Percentiles rank a stretch among this genome's conserved stretches.
Evolutionary conservation across 352 stramenopile genomes (phyloP).

Genomic region (Elongisporangium anandrum): DNA sequence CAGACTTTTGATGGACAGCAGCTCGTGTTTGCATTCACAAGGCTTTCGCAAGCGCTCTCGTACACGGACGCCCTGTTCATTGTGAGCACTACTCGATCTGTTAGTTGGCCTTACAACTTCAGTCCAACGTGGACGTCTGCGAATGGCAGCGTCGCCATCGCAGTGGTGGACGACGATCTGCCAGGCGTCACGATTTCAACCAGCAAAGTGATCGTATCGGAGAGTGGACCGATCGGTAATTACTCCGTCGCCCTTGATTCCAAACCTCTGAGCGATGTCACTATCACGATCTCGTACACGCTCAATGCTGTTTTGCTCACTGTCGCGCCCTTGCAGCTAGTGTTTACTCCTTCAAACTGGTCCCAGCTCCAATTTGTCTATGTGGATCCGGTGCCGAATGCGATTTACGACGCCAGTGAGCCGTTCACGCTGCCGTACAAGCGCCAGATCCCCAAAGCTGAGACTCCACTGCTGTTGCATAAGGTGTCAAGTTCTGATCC

Average conservation of each 20-base stretch:
- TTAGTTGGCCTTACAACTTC: constrained; percentile 35
- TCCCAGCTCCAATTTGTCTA: constrained; percentile 39
- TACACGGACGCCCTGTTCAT: constrained; percentile 45
- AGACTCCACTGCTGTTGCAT: constrained; percentile 39
- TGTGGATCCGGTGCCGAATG: constrained; percentile 39
- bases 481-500: constrained; percentile 30
- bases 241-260: constrained; percentile 65
- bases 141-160: constrained; percentile 26
- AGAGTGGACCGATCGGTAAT: constrained; percentile 34
- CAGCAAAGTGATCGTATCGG: constrained; percentile 29
- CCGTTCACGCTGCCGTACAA: constrained; percentile 54
- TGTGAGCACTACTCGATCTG: constrained; percentile 18
- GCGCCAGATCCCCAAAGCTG: constrained; percentile 42
- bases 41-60: constrained; percentile 16
- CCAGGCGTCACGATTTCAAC: constrained; percentile 49
- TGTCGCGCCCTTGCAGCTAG: constrained; percentile 32
- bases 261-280: constrained; percentile 38
- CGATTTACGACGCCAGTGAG: constrained; percentile 40
- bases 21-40: constrained; percentile 16
- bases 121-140: constrained; percentile 25
- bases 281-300: constrained; percentile 41
- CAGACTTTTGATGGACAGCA: constrained; percentile 21
- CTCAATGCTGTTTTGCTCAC: constrained; percentile 29
- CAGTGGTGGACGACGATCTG: constrained; percentile 59
- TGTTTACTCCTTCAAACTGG: constrained; percentile 49